Evolutionary conservation across 345 rosid genomes (phyloP), one percentile per base, ranked within the genome.

Genomic region (Corymbia maculata): DNA sequence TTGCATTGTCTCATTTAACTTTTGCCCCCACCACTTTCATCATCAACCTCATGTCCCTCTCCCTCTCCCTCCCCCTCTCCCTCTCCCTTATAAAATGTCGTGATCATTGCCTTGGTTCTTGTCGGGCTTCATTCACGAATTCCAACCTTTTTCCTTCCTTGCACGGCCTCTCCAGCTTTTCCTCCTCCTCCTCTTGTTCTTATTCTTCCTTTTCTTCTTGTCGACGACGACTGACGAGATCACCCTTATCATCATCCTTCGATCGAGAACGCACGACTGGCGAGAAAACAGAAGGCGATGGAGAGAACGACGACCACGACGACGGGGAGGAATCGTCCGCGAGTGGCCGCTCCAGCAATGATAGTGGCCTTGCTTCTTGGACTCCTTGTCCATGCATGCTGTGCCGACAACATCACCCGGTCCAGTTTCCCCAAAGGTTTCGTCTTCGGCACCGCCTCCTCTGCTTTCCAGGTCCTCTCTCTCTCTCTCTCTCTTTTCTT

Each of bases 371-470:
- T 90, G 86, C 64, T 42, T 6, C 12, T 57, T 75, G 86, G 50
- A 44, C 52, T 85, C 85, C 90, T 87, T 66, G 57, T 68, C 70
- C 91, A 87, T 52, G 88, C 88, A 57, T 90, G 91, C 70, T 85
- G 86, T 32, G 87, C 59, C 51, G 87, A 47, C 47, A 45, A 51
- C 86, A 92, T 93, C 14, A 90, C 50, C 88, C 89, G 95, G 45
- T 87, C 88, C 19, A 94, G 95, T 85, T 95, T 95, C 86, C 96
- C 98, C 1, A 84, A 94, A 13, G 94, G 93, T 9, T 95, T 95
- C 86, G 89, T 93, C 44, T 95, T 95, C 42, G 98, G 98, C 44
- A 95, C 98, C 2, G 98, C 98, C 86, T 94, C 98, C 30, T 93
- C 96, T 28, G 96, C 98, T 45, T 95, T 91, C 91, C 98, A 95